Base-by-base conservation (phyloP, 2,329 filamentous ascomycete species). In the Fusarium torreyae region DNA sequence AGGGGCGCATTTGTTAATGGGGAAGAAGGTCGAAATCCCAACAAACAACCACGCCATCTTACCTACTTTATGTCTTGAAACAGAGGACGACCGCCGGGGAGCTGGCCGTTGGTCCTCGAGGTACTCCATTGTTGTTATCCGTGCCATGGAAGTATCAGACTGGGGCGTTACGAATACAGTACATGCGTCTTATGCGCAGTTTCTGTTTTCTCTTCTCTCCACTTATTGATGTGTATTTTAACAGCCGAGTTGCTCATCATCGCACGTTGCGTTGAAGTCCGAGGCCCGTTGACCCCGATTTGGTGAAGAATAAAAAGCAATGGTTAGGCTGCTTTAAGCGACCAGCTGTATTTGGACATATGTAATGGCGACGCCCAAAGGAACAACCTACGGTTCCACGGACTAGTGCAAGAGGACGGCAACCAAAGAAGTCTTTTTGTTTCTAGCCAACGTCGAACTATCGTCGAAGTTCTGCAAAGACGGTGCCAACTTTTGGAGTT, bases 181-280 rank as follows among this genome's bases (percentile, higher is more conserved):
- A 49, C 53, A 63, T 49, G 31, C 57, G 44, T 66, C 51, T 63
- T 44, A 56, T 44, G 63, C 51, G 57, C 63, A 52, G 43, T 40
- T 69, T 43, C 46, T 56, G 63, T 72, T 72, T 50, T 63, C 69
- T 67, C 71, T 73, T 74, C 64, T 49, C 71, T 70, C 71, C 42
- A 66, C 57, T 45, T 67, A 48, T 31, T 43, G 62, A 56, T 57
- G 52, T 51, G 34, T 48, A 54, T 49, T 53, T 65, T 28, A 51
- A 42, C 31, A 39, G 40, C 49, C 48, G 42, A 46, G 38, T 61
- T 26, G 39, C 31, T 54, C 67, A 49, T 58, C 42, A 31, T 31
- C 5, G 46, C 55, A 53, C 22, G 43, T 31, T 58, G 44, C 26
- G 38, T 63, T 60, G 48, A 52, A 42, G 48, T 64, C 53, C 31